Percentiles rank a stretch among this genome's conserved stretches.
phyloP scores from a whole-genome alignment of 306 rosid genomes.

The Dalbergia oliveri region DNA sequence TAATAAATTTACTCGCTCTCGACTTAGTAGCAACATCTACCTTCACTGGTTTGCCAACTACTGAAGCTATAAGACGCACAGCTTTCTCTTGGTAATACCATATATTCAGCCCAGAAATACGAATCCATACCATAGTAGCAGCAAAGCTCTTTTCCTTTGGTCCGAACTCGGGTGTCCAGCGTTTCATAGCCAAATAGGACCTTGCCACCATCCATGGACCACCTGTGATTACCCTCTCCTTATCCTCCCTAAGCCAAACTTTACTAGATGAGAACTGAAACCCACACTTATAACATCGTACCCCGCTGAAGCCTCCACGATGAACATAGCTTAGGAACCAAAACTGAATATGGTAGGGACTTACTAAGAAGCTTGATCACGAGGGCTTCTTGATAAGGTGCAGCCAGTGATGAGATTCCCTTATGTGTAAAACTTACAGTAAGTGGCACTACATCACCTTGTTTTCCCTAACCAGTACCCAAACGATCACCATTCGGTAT shows the following conservation, averaged over 20 bases:
- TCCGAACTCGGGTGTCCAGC: background rate
- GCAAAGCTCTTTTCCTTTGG: background rate
- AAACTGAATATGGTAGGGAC: too few relatives aligned
- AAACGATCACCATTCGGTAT: too few relatives aligned
- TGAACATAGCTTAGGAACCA: too few relatives aligned
- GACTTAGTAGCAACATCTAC: background rate
- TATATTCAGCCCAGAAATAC: background rate
- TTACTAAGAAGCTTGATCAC: too few relatives aligned
- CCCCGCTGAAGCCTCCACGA: background rate
- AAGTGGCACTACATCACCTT: too few relatives aligned
- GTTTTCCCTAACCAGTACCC: too few relatives aligned
- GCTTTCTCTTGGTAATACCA: background rate
- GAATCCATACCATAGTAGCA: background rate
- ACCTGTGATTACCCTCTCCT: background rate
- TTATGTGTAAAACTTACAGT: too few relatives aligned
- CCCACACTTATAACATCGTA: background rate
- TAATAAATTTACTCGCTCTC: background rate
- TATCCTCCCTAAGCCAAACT: background rate
- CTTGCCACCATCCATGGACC: background rate
- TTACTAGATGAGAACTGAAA: too few relatives aligned
- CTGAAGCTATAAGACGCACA: background rate
- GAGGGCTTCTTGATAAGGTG: too few relatives aligned
- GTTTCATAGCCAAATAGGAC: background rate
- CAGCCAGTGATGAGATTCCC: too few relatives aligned
- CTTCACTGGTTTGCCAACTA: background rate